Conservation (phyloP, 495 filamentous ascomycete species). For the Articulospora tetracladia region DNA sequence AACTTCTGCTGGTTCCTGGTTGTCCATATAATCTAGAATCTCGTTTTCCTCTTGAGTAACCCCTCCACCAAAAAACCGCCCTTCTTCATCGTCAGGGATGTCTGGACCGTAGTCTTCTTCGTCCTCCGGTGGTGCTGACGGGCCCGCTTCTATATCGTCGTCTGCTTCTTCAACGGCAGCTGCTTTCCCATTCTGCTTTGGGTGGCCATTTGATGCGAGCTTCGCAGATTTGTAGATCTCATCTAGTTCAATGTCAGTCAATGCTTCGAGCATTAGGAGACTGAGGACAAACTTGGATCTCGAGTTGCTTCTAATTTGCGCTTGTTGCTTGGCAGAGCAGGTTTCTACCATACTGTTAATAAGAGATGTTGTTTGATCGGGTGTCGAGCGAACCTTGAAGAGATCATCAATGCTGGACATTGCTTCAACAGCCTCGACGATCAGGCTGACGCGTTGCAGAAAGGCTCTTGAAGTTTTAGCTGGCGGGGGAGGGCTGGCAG, state of each 20-base stretch:
- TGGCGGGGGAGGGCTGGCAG: too few relatives aligned
- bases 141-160: constrained; percentile 61
- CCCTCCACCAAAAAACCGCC: constrained; percentile 92
- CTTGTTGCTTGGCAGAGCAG: constrained; percentile 53
- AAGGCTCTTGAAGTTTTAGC: too few relatives aligned
- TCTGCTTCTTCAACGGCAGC: constrained; percentile 61
- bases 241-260: constrained; percentile 38
- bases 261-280: background rate
- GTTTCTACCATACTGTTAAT: constrained; percentile 42
- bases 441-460: background rate
- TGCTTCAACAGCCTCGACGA: constrained; percentile 6
- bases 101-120: constrained; percentile 56
- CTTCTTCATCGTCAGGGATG: constrained; percentile 78
- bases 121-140: constrained; percentile 57
- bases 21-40: constrained; percentile 87
- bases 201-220: constrained; percentile 54
- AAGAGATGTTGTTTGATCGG: constrained; percentile 4
- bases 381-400: constrained; percentile 61
- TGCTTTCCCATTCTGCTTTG: constrained; percentile 56
- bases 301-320: constrained; percentile 70
- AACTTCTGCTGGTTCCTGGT: constrained; percentile 54
- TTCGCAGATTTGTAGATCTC: constrained; percentile 88
- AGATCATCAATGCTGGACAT: constrained; percentile 82
- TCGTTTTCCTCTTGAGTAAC: constrained; percentile 75
- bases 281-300: constrained; percentile 60